Evolutionary conservation across 1,284 basidiomycete genomes (phyloP).

Genomic region (Boletellus sp.): DNA sequence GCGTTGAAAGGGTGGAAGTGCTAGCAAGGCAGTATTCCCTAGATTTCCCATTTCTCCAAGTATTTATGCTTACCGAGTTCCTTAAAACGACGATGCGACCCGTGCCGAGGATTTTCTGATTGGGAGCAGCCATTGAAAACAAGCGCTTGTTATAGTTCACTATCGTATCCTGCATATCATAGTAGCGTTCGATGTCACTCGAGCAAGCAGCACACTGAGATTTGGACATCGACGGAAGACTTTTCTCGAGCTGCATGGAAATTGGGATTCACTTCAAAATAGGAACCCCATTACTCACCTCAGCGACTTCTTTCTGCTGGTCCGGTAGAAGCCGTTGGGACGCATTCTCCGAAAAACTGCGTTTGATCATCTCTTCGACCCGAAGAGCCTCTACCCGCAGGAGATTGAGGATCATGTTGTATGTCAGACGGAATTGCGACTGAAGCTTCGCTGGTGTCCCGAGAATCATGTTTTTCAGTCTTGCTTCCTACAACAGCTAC

Average conservation of each 20-base stretch:
- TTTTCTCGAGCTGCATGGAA: conserved; percentile 65
- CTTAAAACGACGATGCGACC: conserved; percentile 85
- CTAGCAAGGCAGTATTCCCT: conserved; percentile 39
- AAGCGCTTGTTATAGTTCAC: conserved; percentile 66
- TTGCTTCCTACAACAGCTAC: conserved; percentile 52
- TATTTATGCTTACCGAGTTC: conserved; percentile 64
- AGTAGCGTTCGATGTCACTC: conserved; percentile 71
- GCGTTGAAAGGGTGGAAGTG: conserved; percentile 72
- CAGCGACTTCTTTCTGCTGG: conserved; percentile 82
- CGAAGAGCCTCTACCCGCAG: conserved; percentile 93
- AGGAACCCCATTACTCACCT: conserved; percentile 47
- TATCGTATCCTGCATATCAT: conserved; percentile 72
- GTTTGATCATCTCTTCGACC: conserved; percentile 99
- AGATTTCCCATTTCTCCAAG: background rate
- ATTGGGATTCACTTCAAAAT: background rate
- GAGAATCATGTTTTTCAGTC: conserved; percentile 87
- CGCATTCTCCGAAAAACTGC: conserved; percentile 97
- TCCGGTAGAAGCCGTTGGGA: conserved; percentile 91
- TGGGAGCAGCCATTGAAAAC: conserved; percentile 67
- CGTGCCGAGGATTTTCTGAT: conserved; percentile 62
- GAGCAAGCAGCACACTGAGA: conserved; percentile 69
- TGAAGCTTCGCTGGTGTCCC: conserved; percentile 89
- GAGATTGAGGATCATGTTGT: conserved; percentile 99
- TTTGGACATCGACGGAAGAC: conserved; percentile 61
- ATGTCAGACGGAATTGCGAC: conserved; percentile 96